Conservation (phyloP, 2,329 filamentous ascomycete species). For the Aphanocladium album region DNA sequence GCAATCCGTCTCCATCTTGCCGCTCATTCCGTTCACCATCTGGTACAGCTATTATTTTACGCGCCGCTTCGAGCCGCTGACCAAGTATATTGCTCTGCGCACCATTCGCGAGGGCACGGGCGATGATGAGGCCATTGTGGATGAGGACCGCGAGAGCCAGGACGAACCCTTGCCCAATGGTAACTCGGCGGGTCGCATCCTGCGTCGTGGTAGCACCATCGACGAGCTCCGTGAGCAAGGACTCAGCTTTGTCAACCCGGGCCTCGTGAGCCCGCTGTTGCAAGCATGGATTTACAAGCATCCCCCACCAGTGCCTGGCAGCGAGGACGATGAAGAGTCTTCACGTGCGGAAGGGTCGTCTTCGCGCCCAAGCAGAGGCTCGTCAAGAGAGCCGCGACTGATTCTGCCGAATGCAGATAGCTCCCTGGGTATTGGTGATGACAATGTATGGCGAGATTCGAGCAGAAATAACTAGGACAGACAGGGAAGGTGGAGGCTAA, state of each 20-base stretch:
- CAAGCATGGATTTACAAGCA: slow-evolving; percentile 65
- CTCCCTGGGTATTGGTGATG: slow-evolving; percentile 34
- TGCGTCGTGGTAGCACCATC: slow-evolving; percentile 57
- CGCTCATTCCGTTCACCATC: slow-evolving; percentile 71
- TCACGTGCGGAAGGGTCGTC: slow-evolving; percentile 19
- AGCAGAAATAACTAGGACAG: background rate
- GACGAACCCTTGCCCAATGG: background rate
- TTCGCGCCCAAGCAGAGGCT: slow-evolving; percentile 14
- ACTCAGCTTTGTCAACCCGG: slow-evolving; percentile 70
- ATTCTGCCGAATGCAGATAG: slow-evolving; percentile 31
- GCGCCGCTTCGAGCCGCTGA: slow-evolving; percentile 78
- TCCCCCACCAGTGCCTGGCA: slow-evolving; percentile 36
- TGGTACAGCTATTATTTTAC: slow-evolving; percentile 87
- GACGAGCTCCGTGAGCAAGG: slow-evolving; percentile 70
- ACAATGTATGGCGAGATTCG: slow-evolving; percentile 33
- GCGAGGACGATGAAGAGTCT: slow-evolving; percentile 18
- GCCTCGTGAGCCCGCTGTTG: slow-evolving; percentile 61
- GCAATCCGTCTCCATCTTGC: slow-evolving; percentile 66
- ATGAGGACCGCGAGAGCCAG: slow-evolving; percentile 26
- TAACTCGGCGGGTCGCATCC: slow-evolving; percentile 28
- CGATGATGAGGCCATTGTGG: slow-evolving; percentile 32
- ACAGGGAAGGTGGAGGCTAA: background rate
- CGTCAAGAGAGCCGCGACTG: slow-evolving; percentile 16
- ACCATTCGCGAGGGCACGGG: slow-evolving; percentile 61
- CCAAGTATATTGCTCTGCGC: slow-evolving; percentile 84